A percentile compares a stretch with the other conserved stretches of the same genome.
phyloP scores from a whole-genome alignment of 495 filamentous ascomycete genomes.

The Daldinia grandis region DNA sequence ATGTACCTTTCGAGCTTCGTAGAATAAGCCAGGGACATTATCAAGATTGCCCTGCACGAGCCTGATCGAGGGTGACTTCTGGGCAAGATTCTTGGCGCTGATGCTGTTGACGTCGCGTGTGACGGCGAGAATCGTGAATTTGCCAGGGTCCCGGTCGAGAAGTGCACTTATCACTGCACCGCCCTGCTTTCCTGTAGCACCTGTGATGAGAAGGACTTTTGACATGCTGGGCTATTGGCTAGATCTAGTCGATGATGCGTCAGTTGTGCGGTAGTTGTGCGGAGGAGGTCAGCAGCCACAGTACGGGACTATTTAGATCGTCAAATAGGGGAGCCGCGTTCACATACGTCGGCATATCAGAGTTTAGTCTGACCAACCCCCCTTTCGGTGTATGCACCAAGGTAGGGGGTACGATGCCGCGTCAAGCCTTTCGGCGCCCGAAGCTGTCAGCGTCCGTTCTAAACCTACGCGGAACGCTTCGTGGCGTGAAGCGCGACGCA shows the following conservation, averaged over 20 bases:
- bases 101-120: slow-evolving; percentile 64
- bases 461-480: slow-evolving; percentile 24
- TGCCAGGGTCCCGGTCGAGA: slow-evolving; percentile 41
- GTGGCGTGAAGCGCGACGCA: not conserved
- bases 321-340: slow-evolving; percentile 13
- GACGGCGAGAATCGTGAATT: slow-evolving; percentile 66
- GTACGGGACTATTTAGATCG: slow-evolving; percentile 11
- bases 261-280: not conserved
- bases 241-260: not conserved
- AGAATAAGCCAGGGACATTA: slow-evolving; percentile 61
- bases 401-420: slow-evolving; percentile 7
- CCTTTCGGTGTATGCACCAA: slow-evolving; percentile 10
- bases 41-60: slow-evolving; percentile 69
- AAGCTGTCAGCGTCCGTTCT: slow-evolving; percentile 19
- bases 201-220: slow-evolving; percentile 66
- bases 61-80: slow-evolving; percentile 57
- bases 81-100: slow-evolving; percentile 58
- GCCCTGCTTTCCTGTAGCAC: slow-evolving; percentile 77
- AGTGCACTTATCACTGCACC: slow-evolving; percentile 66
- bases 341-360: slow-evolving; percentile 24
- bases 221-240: slow-evolving; percentile 37
- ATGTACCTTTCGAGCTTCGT: slow-evolving; percentile 51
- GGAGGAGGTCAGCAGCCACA: slow-evolving; percentile 10
- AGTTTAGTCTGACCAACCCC: slow-evolving; percentile 11
- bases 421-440: slow-evolving; percentile 25